Base-by-base conservation (phyloP, 2,329 filamentous ascomycete species). In the Botryosphaeria agaves region DNA sequence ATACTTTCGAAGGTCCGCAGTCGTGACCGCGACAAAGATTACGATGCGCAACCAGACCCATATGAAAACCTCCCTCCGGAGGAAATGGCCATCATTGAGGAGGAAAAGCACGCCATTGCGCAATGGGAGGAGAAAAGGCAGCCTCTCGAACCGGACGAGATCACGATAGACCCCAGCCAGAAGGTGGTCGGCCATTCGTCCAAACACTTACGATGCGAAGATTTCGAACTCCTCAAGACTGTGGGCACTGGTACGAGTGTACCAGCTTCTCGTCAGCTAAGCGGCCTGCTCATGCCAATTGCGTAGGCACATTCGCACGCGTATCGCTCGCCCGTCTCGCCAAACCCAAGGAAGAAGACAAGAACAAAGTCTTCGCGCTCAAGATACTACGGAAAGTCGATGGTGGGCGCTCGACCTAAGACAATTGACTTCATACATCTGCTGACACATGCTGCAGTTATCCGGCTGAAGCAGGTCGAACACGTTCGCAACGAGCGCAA, bases 381-480 rank as follows among this genome's bases (percentile, higher is more conserved):
- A 87, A 87, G 63, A 82, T 84, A 33, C 55, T 87, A 39, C 72
- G 78, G 40, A 68, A 68, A 45, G 55, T 58, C 28, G 64, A 68
- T 44, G 57, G 58, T 62, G 50, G 32, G 52, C 39, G 25, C 28
- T 33, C n/a, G n/a, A n/a, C n/a, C n/a, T n/a, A n/a, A n/a, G n/a
- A n/a, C n/a, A n/a, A n/a, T n/a, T 29, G 12, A 36, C 36, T 30
- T 30, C 33, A 18, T 37, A 29, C 14, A 14, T 9, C 16, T 17
- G 8, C n/a, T n/a, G n/a, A n/a, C n/a, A 15, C 12, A 14, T 28
- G 11, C 26, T 29, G 28, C 45, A 69, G 76, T 89, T 26, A 77
- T 89, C 50, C 76, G 76, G 38, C 66, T 87, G 34, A 87, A 87
- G 61, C 81, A 89, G 48, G 75, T 87, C 41, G 80, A 87, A 55